Base-by-base conservation (phyloP, 306 rosid species). In the Castanea sativa region DNA sequence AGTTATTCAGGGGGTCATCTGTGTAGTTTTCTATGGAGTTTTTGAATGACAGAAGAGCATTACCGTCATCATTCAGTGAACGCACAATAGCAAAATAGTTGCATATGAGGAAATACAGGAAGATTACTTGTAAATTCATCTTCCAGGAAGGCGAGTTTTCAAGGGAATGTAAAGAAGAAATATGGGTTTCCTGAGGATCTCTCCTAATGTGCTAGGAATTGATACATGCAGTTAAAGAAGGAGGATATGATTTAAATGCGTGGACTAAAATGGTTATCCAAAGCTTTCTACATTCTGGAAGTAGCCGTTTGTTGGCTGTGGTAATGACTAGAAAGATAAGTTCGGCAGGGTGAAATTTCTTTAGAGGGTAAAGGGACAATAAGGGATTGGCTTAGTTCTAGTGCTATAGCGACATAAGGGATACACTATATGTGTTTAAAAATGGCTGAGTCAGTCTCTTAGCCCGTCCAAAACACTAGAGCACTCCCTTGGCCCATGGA, bases 41-140 rank as follows among this genome's bases (percentile, higher is more conserved):
- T 73, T 80, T 80, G 67, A 84, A 76, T 16, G 84, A 80, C 56
- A 84, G 73, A 18, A 84, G 81, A 49, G 84, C 84, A 4, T 32
- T 25, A 56, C 87, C 87, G 9, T 84, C 87, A 23, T 71, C 84
- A 19, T 64, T 76, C 19, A 84, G 55, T 72, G 79, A 64, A 38
- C 59, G 45, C 19, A 67, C 81, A 49, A 43, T 32, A 23, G 76
- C 63, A 18, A 79, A 60, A 79, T 58, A 73, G 81, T 32, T 27
- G 74, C 63, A 69, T 18, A 71, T 23, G 35, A 83, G 69, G 76
- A 83, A 74, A 77, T 35, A 27, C 64, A 80, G 57, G 74, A 67
- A 60, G 56, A 86, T 58, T 16, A 43, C 55, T 21, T 53, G 79
- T 27, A 83, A 75, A 63, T 65, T 79, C 88, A 85, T 82, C 29